Base-by-base conservation (phyloP, 805 yeast species). In the Wickerhamomyces rabaulensis region DNA sequence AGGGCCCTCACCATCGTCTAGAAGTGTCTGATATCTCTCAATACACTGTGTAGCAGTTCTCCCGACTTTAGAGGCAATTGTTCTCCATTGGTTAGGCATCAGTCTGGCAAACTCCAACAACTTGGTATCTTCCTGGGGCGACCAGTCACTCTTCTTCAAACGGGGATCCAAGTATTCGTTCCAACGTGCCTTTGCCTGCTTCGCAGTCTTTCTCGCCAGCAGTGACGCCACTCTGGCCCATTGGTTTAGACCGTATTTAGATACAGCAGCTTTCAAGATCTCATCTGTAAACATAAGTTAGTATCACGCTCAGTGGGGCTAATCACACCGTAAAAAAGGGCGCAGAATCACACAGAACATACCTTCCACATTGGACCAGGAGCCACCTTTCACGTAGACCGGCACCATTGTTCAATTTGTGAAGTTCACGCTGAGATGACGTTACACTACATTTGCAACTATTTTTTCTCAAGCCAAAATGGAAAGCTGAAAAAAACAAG, bases 141-240 rank as follows among this genome's bases (percentile, higher is more conserved):
- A 67, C 94, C 97, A 94, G 23, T 75, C 82, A 1, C 65, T 49
- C 52, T 79, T 80, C 57, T 76, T 70, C 42, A 92, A 74, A 4
- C 72, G 64, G 1, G 98, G 97, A 61, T 82, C 84, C 35, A 92
- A 68, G 79, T 84, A 90, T 58, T 92, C 97, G 42, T 71, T 73
- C 99, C 99, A 92, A 53, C 98, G 71, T 2, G 95, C 87, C 58
- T 90, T 88, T 51, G 95, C 92, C 62, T 94, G 98, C 58, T 81
- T 82, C 5, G 97, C 95, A 2, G 90, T 83, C 64, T 92, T 92
- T 61, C 86, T 80, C 6, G 88, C 83, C 31, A 92, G 68, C 40
- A 92, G 71, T 0, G 97, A 89, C 1, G 96, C 86, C 5, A 92
- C 92, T 43, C 97, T 77, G 13, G 94, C 76, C 99, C 99, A 92